Evolutionary conservation across 2,329 filamentous ascomycete species (phyloP).

Genomic region (Lasiodiplodia sp.): DNA sequence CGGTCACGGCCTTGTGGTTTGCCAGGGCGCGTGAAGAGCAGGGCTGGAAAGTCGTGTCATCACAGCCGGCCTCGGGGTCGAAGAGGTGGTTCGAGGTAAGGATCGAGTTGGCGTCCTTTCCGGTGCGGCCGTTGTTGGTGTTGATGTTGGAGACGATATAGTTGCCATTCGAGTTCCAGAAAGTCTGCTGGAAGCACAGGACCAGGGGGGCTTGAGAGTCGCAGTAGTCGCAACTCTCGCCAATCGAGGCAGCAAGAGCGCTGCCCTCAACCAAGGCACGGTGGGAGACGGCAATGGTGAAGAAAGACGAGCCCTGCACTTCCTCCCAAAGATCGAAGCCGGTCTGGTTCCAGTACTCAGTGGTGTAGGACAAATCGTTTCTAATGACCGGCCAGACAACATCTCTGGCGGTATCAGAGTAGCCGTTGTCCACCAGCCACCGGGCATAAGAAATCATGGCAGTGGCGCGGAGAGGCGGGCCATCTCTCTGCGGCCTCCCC

Average conservation of each 20-base stretch:
- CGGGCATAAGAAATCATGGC: conserved; percentile 52
- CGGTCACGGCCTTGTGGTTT: conserved; percentile 43
- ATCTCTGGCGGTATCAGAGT: conserved; percentile 45
- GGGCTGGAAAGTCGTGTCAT: conserved; percentile 49
- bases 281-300: conserved; percentile 49
- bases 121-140: conserved; percentile 51
- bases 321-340: conserved; percentile 56
- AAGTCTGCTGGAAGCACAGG: conserved; percentile 43
- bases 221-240: conserved; percentile 48
- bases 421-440: conserved; percentile 39
- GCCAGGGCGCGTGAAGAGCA: conserved; percentile 48
- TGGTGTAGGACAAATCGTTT: conserved; percentile 54
- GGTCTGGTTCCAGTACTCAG: conserved; percentile 53
- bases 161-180: conserved; percentile 48
- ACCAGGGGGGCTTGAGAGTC: conserved; percentile 45
- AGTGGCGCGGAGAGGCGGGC: conserved; percentile 52
- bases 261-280: conserved; percentile 47
- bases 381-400: conserved; percentile 51
- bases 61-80: conserved; percentile 34
- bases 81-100: conserved; percentile 48
- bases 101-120: conserved; percentile 48
- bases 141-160: conserved; percentile 48
- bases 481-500: conserved; percentile 55
- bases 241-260: conserved; percentile 44
- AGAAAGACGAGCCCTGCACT: conserved; percentile 52